Conservation (phyloP, 805 yeast species). For the Candida insectalens region DNA sequence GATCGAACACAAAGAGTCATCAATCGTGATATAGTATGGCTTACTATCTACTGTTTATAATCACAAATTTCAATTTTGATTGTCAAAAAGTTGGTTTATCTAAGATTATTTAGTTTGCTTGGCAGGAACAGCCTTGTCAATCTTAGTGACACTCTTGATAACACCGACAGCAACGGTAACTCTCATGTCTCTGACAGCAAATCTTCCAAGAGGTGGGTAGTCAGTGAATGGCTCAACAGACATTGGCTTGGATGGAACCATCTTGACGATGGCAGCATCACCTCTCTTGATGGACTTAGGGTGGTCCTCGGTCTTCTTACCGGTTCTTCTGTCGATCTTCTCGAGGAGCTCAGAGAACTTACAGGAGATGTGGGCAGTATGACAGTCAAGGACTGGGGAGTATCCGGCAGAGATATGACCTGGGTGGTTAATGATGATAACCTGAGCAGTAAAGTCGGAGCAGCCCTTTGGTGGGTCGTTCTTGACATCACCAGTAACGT, state of each 20-base stretch:
- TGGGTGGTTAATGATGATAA: conserved; percentile 83
- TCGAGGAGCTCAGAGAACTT: conserved; percentile 72
- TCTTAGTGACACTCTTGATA: conserved; percentile 88
- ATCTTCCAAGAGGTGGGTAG: conserved; percentile 96
- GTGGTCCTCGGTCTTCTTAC: conserved; percentile 79
- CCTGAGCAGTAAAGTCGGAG: conserved; percentile 68
- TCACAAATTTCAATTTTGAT: neutral
- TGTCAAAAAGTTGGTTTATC: conserved; percentile 45
- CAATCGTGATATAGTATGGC: neutral
- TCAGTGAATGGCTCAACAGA: conserved; percentile 92
- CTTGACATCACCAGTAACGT: conserved; percentile 87
- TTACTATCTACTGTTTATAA: neutral
- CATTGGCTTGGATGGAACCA: conserved; percentile 84
- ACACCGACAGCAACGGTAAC: conserved; percentile 99
- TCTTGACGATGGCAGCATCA: conserved; percentile 89
- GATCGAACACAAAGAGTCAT: neutral
- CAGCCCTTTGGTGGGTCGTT: conserved; percentile 79
- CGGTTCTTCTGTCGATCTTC: conserved; percentile 89
- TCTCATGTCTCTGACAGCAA: conserved; percentile 99
- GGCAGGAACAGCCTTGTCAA: conserved; percentile 88
- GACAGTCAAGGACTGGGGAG: conserved; percentile 87
- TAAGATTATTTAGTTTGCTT: conserved; percentile 34
- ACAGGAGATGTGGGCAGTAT: conserved; percentile 92
- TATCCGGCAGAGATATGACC: conserved; percentile 88
- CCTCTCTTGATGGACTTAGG: conserved; percentile 95